These are phyloP conservation scores for Rubia balearica DNA, from an alignment of 305 asterid species.

Conservation along the genomic window DNA sequence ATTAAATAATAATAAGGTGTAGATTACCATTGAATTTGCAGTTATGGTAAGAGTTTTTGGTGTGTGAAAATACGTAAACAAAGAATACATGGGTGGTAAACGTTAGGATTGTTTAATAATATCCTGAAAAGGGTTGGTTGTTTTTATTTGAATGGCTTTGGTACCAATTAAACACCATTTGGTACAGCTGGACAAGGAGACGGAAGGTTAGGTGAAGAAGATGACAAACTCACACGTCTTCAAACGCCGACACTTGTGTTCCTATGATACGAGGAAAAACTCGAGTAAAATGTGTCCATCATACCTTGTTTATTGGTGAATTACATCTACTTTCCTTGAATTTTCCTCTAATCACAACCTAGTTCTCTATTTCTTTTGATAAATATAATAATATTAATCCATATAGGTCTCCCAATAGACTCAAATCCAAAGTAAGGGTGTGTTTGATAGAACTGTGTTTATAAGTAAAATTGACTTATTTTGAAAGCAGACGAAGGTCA, in stretches of 20 bases:
- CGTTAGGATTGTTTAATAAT: too few relatives aligned
- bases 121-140: neutral
- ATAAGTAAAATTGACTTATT: too few relatives aligned
- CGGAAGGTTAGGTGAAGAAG: constrained; percentile 10
- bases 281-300: neutral
- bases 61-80: too few relatives aligned
- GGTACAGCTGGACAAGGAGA: constrained; percentile 10
- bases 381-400: too few relatives aligned
- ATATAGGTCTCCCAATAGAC: too few relatives aligned
- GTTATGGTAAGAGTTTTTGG: too few relatives aligned
- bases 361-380: neutral
- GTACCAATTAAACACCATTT: neutral
- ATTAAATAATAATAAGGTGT: too few relatives aligned
- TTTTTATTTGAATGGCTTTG: neutral
- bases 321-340: neutral
- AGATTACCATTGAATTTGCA: too few relatives aligned
- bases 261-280: neutral
- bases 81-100: too few relatives aligned
- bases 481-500: too few relatives aligned
- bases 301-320: neutral
- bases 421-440: too few relatives aligned
- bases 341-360: neutral
- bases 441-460: too few relatives aligned
- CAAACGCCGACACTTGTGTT: constrained; percentile 5
- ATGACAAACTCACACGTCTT: constrained; percentile 22